Percentiles rank a stretch among this genome's conserved stretches.
These are phyloP conservation scores for Eimeria sp. DNA, from an alignment of 169 alveolate genomes.

Conservation along the genomic window DNA sequence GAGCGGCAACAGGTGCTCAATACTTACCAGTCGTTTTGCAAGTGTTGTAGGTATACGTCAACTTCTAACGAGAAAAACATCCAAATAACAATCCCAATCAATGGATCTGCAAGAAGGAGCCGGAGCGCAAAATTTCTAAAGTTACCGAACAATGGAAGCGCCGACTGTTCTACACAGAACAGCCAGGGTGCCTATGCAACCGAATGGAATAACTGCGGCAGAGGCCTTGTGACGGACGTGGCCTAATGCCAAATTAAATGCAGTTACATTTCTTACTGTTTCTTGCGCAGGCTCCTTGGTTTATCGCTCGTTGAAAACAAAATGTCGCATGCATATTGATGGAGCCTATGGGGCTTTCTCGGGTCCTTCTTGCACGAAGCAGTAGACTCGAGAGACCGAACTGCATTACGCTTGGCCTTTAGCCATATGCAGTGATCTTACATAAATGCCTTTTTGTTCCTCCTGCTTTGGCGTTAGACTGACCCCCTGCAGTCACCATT, in stretches of 20 bases:
- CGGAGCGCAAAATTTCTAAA: neutral
- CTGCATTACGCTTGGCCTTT: neutral
- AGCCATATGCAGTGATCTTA: neutral
- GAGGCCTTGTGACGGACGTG: neutral
- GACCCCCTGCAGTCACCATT: neutral
- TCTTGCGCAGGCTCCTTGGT: neutral
- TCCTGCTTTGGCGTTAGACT: neutral
- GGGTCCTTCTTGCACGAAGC: slow-evolving; percentile 43
- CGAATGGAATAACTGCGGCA: neutral
- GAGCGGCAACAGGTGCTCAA: neutral
- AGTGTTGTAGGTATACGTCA: neutral
- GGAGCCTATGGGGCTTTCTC: slow-evolving; percentile 34
- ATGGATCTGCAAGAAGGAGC: neutral
- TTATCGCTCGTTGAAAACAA: neutral
- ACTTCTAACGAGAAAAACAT: neutral
- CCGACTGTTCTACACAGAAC: neutral
- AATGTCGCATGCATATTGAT: neutral
- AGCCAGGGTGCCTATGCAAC: neutral
- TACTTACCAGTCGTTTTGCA: neutral
- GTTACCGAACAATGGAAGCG: neutral
- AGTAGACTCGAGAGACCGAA: neutral
- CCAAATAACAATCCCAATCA: neutral
- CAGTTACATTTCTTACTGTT: neutral
- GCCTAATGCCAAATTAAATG: neutral
- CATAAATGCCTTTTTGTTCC: neutral